Evolutionary conservation across 345 rosid species (phyloP).

Genomic region (Euphorbia pulcherrima): DNA sequence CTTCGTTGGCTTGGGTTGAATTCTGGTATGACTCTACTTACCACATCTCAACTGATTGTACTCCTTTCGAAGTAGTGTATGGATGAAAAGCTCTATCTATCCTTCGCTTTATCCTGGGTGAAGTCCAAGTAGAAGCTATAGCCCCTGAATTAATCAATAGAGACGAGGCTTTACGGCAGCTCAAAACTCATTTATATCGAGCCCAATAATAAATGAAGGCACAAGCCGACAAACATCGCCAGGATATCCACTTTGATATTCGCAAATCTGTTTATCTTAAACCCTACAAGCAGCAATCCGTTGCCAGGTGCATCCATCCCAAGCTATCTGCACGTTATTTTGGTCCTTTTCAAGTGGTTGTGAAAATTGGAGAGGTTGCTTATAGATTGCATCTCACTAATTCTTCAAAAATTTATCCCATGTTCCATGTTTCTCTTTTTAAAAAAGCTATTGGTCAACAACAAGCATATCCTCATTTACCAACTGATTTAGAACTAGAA

Average conservation of each 20-base stretch:
- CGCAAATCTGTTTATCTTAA: too few relatives aligned
- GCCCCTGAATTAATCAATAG: rapidly evolving
- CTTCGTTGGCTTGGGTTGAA: neutral
- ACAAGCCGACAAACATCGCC: neutral
- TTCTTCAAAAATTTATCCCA: too few relatives aligned
- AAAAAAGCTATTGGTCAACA: too few relatives aligned
- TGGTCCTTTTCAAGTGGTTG: neutral
- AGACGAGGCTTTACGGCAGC: neutral
- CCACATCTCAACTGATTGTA: neutral
- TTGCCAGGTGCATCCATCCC: neutral
- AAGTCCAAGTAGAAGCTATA: neutral
- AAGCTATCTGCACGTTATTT: neutral
- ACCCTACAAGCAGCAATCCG: neutral
- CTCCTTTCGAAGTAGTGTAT: neutral
- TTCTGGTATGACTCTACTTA: neutral
- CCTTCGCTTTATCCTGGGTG: neutral
- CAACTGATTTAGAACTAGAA: too few relatives aligned
- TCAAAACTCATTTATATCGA: neutral
- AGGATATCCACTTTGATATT: neutral
- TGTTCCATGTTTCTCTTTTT: too few relatives aligned
- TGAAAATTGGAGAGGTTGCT: too few relatives aligned
- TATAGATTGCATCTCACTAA: too few relatives aligned
- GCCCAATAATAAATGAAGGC: neutral
- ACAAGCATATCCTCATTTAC: too few relatives aligned
- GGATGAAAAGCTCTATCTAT: neutral